Evolutionary conservation across 129 eudicot species (phyloP).

Genomic region (Calendula officinalis): DNA sequence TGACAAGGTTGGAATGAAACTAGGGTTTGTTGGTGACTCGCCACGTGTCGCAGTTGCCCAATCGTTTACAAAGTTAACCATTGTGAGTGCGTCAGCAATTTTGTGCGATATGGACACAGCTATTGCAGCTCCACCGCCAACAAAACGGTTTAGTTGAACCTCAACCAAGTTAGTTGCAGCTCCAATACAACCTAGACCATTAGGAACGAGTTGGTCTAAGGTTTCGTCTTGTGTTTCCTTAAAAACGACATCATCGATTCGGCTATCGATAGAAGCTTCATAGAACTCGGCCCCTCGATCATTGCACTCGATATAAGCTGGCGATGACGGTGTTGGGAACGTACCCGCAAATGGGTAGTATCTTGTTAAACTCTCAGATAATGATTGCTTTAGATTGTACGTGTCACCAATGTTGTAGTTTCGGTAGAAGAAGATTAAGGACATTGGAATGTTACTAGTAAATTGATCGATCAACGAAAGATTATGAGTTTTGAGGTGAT

Average conservation of each 20-base stretch:
- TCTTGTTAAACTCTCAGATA: neutral
- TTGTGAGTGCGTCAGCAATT: neutral
- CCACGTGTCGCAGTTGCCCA: neutral
- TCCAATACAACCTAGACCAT: neutral
- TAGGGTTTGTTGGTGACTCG: neutral
- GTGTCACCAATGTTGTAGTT: neutral
- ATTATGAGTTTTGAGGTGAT: neutral
- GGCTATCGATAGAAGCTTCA: neutral
- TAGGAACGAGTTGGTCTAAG: constrained; percentile 10
- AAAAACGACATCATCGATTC: neutral
- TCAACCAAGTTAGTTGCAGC: neutral
- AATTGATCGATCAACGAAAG: neutral
- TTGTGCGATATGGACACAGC: constrained; percentile 7
- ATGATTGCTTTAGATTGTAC: neutral
- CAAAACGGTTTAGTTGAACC: constrained; percentile 5
- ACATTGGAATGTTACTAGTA: neutral
- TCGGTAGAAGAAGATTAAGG: neutral
- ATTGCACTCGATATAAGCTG: constrained; percentile 5
- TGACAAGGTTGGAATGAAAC: neutral
- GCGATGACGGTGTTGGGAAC: neutral
- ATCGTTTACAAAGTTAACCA: neutral
- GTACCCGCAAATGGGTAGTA: constrained; percentile 4
- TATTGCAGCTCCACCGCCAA: neutral
- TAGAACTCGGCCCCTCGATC: constrained; percentile 1
- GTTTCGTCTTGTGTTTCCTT: neutral